Base-by-base conservation (phyloP, 768 basidiomycete genomes). In the Antrodiella citrinella region DNA sequence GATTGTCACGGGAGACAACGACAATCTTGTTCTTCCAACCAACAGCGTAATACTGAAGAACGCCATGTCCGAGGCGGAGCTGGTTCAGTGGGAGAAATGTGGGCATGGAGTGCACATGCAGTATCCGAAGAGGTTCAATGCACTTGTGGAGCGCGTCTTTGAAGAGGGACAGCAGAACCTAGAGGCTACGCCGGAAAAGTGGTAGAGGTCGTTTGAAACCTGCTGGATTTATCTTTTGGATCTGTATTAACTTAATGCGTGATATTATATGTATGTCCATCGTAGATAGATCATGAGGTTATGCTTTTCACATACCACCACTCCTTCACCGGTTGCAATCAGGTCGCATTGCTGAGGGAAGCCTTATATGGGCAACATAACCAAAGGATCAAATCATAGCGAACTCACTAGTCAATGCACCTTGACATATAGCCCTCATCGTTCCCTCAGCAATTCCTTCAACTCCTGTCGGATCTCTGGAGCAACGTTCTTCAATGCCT, bases 81-180 rank as follows among this genome's bases (percentile, higher is more conserved):
- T 59, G 11, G 70, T 74, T 1, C 73, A 78, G 50, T 88, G 82
- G 82, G 62, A 75, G 47, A 65, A 67, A 2, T 79, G 80, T 0
- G 88, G 88, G 0, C 89, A 89, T 61, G 83, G 69, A 4, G 61
- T 87, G 26, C 69, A 76, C 30, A 50, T 57, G 2, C 87, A 89
- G 61, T 51, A 68, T 18, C 61, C 59, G 26, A 60, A 66, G 15
- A 62, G 70, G 61, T 81, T 83, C 59, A 82, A 85, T 57, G 61
- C 54, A 13, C 59, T 84, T 15, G 49, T 89, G 30, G 79, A 82
- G 62, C 68, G 69, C 44, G 73, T 74, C 1, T 76, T 82, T 50
- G 62, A 68, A 24, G 78, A 86, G 59, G 84, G 80, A 3, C 26
- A 51, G 30, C 20, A 52, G 47, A 48, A 24, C 13, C 43, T 49